Evolutionary conservation across 768 basidiomycete genomes (phyloP), one percentile per base, ranked within the genome.

Genomic region (Neoboletus brunneissimus): DNA sequence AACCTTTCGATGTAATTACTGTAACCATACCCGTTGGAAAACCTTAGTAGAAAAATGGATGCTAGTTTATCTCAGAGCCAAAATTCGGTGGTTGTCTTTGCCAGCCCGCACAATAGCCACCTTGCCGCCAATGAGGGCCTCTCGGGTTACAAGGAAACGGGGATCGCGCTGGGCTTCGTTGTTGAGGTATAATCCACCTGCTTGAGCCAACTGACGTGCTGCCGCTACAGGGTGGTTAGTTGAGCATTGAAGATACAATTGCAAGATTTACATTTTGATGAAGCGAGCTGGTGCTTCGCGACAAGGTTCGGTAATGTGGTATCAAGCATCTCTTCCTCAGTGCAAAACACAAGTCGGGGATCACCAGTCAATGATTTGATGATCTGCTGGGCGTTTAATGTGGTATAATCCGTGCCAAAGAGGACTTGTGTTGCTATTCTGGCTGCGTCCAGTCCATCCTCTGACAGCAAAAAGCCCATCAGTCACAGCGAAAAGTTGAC

Each of bases 111-210:
- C 58, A 55, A 94, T 79, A 18, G 79, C 83, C 8, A 93, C 64
- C 48, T 75, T 79, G 11, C 72, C 75, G 61, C 86, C 84, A n/a
- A 92, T 73, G 29, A 94, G 77, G 62, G 84, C 76, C 1, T 67
- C 61, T 35, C 61, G 61, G 9, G 68, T 60, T 16, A 88, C 64
- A 31, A 68, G 78, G 48, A 74, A 73, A 32, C 76, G 73, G 20
- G 75, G 57, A 57, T 87, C 84, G n/a, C 70, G 70, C 29, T 91
- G 76, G 8, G 79, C 77, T 5, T 63, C 53, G 50, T 86, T 84
- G 68, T 96, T 94, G 37, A 90, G 62, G 67, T 89, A 89, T 15
- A 94, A 72, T 10, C 91, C 91, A 25, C 84, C 83, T 1, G 82
- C 78, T 45, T 79, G 68, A 29, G 89, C 77, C 18, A 92, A 77